Evolutionary conservation across 2,329 filamentous ascomycete genomes (phyloP).

Genomic region (Verticillium isaacii): DNA sequence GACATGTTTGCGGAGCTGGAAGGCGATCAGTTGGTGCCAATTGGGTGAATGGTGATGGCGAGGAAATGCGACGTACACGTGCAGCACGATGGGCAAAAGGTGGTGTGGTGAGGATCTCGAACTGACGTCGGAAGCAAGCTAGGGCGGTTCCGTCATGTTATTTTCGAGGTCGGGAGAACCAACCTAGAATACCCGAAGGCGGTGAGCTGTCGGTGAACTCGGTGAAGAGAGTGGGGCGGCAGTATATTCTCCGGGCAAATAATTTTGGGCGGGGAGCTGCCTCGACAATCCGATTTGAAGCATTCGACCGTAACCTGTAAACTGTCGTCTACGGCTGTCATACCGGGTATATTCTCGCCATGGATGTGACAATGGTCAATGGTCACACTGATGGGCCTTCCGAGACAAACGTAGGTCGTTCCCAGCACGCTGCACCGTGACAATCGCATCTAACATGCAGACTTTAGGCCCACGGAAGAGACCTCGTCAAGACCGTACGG

Average conservation of each 20-base stretch:
- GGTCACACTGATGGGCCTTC: not conserved
- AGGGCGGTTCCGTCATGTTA: slow-evolving; percentile 7
- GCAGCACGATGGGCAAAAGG: not conserved
- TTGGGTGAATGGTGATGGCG: not conserved
- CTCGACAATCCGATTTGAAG: slow-evolving; percentile 5
- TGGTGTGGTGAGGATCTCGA: not conserved
- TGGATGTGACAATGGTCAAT: slow-evolving; percentile 11
- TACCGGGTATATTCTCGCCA: not conserved
- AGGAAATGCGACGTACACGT: not conserved
- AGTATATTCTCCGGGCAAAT: slow-evolving; percentile 27
- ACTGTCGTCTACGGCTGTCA: not conserved
- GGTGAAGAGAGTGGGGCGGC: slow-evolving; percentile 26
- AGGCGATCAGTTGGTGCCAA: slow-evolving; percentile 1
- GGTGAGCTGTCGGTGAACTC: slow-evolving; percentile 28
- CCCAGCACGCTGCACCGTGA: not conserved
- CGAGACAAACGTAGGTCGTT: slow-evolving; percentile 6
- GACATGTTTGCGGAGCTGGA: slow-evolving; percentile 38
- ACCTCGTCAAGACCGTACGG: slow-evolving; percentile 48
- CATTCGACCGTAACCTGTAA: not conserved
- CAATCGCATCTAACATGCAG: not conserved
- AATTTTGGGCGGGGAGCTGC: slow-evolving; percentile 1
- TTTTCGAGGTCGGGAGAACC: slow-evolving; percentile 25
- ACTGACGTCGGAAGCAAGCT: not conserved
- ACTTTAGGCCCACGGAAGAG: slow-evolving; percentile 7
- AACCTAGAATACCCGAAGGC: slow-evolving; percentile 32